Evolutionary conservation across 208 protist species (phyloP).

Genomic region (Crithidia expoeki): DNA sequence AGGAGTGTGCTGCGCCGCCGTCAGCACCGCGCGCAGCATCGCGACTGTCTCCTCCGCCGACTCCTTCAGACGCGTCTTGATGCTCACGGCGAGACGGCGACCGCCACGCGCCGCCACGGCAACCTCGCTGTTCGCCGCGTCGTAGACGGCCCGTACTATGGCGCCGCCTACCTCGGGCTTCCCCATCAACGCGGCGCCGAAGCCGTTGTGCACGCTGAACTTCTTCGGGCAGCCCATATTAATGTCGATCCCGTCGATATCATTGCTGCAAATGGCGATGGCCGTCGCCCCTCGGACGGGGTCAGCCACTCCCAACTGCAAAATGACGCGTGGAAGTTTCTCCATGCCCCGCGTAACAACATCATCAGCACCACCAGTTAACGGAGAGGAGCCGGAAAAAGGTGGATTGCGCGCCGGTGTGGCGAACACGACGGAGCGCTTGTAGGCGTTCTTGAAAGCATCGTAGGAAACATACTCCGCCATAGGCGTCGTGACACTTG

Average conservation of each 20-base stretch:
- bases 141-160: slow-evolving; percentile 71
- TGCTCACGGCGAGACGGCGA: slow-evolving; percentile 61
- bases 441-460: slow-evolving; percentile 70
- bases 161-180: slow-evolving; percentile 53
- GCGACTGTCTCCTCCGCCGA: slow-evolving; percentile 56
- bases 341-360: background rate
- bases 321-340: slow-evolving; percentile 61
- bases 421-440: slow-evolving; percentile 65
- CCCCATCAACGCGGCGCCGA: slow-evolving; percentile 96
- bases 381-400: background rate
- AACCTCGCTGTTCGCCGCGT: slow-evolving; percentile 36
- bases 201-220: slow-evolving; percentile 96
- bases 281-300: slow-evolving; percentile 76
- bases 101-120: slow-evolving; percentile 24
- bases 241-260: slow-evolving; percentile 97
- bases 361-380: background rate
- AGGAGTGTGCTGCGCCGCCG: slow-evolving; percentile 46
- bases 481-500: slow-evolving; percentile 39
- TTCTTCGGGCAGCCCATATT: slow-evolving; percentile 99
- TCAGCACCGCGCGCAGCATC: slow-evolving; percentile 71
- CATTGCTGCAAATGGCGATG: slow-evolving; percentile 81
- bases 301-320: slow-evolving; percentile 94
- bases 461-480: slow-evolving; percentile 91
- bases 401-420: slow-evolving; percentile 8
- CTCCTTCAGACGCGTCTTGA: slow-evolving; percentile 77